These are phyloP conservation scores for Chytridium lagenaria DNA, from an alignment of 371 early-diverging fungal genomes.

Conservation along the genomic window DNA sequence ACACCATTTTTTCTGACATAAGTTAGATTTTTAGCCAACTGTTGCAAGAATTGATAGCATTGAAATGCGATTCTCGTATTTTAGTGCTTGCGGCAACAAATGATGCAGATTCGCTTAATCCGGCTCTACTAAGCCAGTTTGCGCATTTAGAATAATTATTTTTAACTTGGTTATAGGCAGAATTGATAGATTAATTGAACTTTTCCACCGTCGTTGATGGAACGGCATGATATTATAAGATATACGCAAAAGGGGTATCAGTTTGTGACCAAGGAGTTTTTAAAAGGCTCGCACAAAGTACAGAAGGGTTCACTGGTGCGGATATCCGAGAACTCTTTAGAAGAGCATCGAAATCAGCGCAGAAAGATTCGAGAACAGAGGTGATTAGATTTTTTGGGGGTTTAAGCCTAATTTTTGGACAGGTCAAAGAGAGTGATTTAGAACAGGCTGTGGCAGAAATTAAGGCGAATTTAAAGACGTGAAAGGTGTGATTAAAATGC, in stretches of 20 bases:
- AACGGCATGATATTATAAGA: not conserved
- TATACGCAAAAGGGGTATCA: not conserved
- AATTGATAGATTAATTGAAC: slow-evolving; percentile 86
- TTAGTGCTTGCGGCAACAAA: slow-evolving; percentile 90
- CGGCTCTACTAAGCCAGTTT: slow-evolving; percentile 82
- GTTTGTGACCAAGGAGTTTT: not conserved
- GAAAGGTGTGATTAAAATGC: too few species aligned
- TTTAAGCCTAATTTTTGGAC: not conserved
- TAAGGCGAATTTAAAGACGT: not conserved
- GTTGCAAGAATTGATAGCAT: slow-evolving; percentile 82
- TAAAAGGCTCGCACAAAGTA: not conserved
- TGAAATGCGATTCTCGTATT: slow-evolving; percentile 58
- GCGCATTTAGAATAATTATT: not conserved
- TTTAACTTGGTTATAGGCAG: slow-evolving; percentile 59
- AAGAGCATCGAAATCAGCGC: not conserved
- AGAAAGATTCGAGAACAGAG: not conserved
- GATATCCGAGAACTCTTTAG: not conserved
- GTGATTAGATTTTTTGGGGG: not conserved
- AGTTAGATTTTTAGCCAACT: slow-evolving; percentile 70
- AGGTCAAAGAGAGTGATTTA: not conserved
- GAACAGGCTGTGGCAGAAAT: not conserved
- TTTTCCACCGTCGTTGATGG: slow-evolving; percentile 63
- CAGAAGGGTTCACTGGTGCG: not conserved
- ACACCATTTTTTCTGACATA: not conserved
- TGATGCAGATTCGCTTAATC: slow-evolving; percentile 80